These are phyloP conservation scores for Oxytropis ochrocephala DNA, from an alignment of 306 rosid species.

Conservation along the genomic window DNA sequence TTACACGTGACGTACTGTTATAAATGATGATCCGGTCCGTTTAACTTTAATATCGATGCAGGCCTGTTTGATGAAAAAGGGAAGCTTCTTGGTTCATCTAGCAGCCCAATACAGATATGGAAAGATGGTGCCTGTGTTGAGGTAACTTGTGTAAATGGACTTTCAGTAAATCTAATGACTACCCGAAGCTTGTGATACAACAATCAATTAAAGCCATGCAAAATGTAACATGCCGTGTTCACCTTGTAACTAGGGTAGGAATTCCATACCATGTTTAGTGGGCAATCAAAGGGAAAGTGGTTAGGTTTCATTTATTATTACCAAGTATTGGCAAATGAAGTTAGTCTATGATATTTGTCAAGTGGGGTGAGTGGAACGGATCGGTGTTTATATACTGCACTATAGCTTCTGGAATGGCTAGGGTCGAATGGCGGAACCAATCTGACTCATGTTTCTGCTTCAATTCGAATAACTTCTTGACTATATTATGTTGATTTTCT, in stretches of 20 bases:
- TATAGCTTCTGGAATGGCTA: background rate
- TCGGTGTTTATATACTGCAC: background rate
- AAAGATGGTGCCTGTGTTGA: conserved; percentile 67
- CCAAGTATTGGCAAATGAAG: conserved; percentile 1
- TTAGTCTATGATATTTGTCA: background rate
- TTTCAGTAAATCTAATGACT: conserved; percentile 7
- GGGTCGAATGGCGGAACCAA: background rate
- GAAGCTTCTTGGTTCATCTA: conserved; percentile 86
- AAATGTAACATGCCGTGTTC: background rate
- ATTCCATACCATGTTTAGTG: background rate
- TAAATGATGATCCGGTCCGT: background rate
- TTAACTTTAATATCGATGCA: conserved; percentile 24
- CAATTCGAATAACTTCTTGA: conserved; percentile 8
- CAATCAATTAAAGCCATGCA: conserved; percentile 2
- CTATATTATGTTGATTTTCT: conserved; percentile 9
- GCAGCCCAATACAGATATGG: conserved; percentile 97
- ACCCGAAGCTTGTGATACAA: background rate
- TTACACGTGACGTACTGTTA: background rate
- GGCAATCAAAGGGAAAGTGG: background rate
- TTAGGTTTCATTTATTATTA: conserved; percentile 2
- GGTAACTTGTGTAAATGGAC: conserved; percentile 40
- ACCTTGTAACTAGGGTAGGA: background rate
- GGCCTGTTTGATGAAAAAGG: conserved; percentile 81
- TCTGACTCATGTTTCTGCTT: conserved; percentile 2
- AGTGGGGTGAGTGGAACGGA: background rate